Evolutionary conservation across 2,329 filamentous ascomycete species (phyloP).

Genomic region (Bipolaris sorokiniana): DNA sequence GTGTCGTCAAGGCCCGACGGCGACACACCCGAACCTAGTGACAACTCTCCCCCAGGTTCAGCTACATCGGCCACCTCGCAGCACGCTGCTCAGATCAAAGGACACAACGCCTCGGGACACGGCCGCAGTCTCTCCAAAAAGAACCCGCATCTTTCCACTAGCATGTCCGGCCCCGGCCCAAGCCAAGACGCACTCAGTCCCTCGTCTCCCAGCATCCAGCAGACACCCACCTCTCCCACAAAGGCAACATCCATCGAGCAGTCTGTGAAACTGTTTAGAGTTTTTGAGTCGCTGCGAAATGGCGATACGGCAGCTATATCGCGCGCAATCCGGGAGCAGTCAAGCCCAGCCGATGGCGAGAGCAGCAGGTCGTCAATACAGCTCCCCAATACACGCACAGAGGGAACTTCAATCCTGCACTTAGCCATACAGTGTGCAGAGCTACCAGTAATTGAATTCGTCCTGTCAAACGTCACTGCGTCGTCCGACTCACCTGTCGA

Average conservation of each 20-base stretch:
- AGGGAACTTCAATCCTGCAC: slow-evolving; percentile 90
- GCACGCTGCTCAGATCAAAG: slow-evolving; percentile 19
- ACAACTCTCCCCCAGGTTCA: slow-evolving; percentile 24
- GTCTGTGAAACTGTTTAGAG: slow-evolving; percentile 90
- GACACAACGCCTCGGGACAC: slow-evolving; percentile 18
- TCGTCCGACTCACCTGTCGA: slow-evolving; percentile 70
- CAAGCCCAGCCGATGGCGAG: slow-evolving; percentile 55
- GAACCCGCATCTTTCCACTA: slow-evolving; percentile 38
- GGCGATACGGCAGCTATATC: slow-evolving; percentile 91
- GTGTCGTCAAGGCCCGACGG: slow-evolving; percentile 43
- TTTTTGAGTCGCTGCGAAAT: slow-evolving; percentile 89
- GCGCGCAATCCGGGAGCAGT: slow-evolving; percentile 76
- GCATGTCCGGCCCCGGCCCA: slow-evolving; percentile 30
- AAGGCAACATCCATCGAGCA: slow-evolving; percentile 73
- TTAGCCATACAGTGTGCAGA: slow-evolving; percentile 96
- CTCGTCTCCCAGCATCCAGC: slow-evolving; percentile 24
- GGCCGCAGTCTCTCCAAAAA: slow-evolving; percentile 38
- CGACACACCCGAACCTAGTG: slow-evolving; percentile 24
- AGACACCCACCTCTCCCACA: slow-evolving; percentile 37
- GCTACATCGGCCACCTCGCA: slow-evolving; percentile 36
- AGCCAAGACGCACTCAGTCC: slow-evolving; percentile 27
- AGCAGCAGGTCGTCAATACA: slow-evolving; percentile 57
- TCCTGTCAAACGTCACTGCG: slow-evolving; percentile 69
- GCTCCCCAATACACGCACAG: slow-evolving; percentile 57
- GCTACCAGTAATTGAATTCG: slow-evolving; percentile 87